A percentile compares a stretch with the other conserved stretches of the same genome.
These are phyloP conservation scores for Helicostylum pulchrum DNA, from an alignment of 192 early-diverging fungal genomes.

Conservation along the genomic window DNA sequence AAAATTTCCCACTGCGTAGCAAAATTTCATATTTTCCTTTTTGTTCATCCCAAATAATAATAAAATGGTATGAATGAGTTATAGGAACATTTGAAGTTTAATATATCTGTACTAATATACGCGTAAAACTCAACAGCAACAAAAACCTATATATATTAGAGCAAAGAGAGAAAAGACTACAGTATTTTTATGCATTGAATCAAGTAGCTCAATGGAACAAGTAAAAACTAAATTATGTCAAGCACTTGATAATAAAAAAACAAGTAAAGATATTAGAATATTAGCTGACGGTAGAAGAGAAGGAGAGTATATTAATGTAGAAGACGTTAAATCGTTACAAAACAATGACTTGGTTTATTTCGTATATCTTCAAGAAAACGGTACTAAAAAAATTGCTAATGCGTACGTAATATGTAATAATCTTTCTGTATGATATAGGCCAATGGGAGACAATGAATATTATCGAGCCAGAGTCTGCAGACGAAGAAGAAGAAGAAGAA, in stretches of 20 bases:
- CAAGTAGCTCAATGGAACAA: background rate
- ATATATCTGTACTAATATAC: too few relatives aligned
- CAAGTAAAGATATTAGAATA: conserved; percentile 6
- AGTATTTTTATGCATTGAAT: conserved; percentile 6
- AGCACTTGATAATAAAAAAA: conserved; percentile 2
- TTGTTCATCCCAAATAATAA: too few relatives aligned
- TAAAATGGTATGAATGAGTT: too few relatives aligned
- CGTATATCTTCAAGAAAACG: conserved; percentile 7
- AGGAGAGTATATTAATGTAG: background rate
- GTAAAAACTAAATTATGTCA: conserved; percentile 15
- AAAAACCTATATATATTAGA: conserved; percentile 14
- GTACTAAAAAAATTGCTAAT: background rate
- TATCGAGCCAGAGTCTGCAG: conserved; percentile 14
- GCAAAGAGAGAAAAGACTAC: conserved; percentile 5
- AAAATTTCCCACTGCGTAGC: too few relatives aligned
- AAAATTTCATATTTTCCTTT: too few relatives aligned
- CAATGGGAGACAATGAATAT: conserved; percentile 14
- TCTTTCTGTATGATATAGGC: background rate
- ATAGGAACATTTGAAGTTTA: too few relatives aligned
- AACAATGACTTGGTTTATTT: conserved; percentile 11
- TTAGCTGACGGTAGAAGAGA: background rate
- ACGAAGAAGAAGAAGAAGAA: conserved; percentile 11
- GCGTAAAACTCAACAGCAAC: too few relatives aligned
- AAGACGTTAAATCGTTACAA: background rate
- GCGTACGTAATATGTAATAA: background rate